Evolutionary conservation across 208 protist genomes (phyloP), one percentile per base, ranked within the genome.

Genomic region (Trichomonas gallinae): DNA sequence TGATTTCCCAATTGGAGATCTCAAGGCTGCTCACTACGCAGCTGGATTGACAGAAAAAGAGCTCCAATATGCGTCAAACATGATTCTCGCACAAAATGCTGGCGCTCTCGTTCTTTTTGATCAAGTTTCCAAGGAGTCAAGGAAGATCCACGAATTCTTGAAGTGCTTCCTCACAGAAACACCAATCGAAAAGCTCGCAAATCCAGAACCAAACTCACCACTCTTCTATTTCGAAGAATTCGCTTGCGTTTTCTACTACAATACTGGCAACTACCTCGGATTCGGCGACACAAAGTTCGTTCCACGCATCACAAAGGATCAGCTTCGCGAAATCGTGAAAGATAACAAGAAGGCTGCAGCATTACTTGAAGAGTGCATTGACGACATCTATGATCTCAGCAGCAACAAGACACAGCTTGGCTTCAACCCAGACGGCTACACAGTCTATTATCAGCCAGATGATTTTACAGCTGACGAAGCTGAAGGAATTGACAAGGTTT

Each of bases 211-310:
- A 91, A 36, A 45, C 10, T 26, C 36, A 48, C 6, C 10, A 34
- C 10, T 91, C 10, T 38, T 44, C 10, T 91, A 48, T 31, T 34
- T 91, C 0, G 8, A 48, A 44, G 83, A 91, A 48, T 91, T 44
- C n/a, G 83, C 83, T 2, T 26, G n/a, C 10, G 3, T 8, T 34
- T 91, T 91, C 42, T 91, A 49, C 40, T 91, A 91, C 42, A 45
- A 91, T n/a, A 17, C n/a, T n/a, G 83, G 83, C 10, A 91, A 91
- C n/a, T 91, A 34, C n/a, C 83, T 91, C 36, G 83, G 83, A 3
- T 91, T 91, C 48, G 83, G 83, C 48, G 83, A 91, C n/a, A 91
- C 83, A 91, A 91, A 91, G 42, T 91, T 91, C 40, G 42, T 91
- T 48, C 83, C 83, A 49, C 4, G 83, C 2, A 10, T 45, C 10